Base-by-base conservation (phyloP, 768 basidiomycete genomes). In the Trametopsis cervina region DNA sequence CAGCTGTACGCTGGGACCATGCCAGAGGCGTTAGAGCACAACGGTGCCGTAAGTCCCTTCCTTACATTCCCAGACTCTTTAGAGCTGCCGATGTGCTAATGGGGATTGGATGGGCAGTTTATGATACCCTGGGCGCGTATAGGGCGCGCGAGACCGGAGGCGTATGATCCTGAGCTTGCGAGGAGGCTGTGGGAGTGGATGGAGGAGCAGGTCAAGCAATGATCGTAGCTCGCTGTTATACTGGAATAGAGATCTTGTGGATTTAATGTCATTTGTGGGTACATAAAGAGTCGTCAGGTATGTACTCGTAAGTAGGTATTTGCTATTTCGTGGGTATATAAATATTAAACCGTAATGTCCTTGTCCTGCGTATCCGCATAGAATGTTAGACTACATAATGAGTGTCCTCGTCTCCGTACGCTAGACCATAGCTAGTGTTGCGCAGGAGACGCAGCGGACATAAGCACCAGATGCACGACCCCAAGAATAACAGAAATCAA, bases 1-100 rank as follows among this genome's bases (percentile, higher is more conserved):
- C 72, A 68, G 51, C 58, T 74, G 4, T 74, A 64, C 52, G 73
- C 66, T 1, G 73, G 67, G 7, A 71, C 69, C 4, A 48, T 64
- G n/a, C 56, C 65, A 0, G 69, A 69, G 33, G 66, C 61, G 0
- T 53, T 52, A 5, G 26, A 61, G 13, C 39, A 63, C 21, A 64
- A 66, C 48, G 68, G 71, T 10, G 60, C 67, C 60, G 70, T 70
- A 44, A 23, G 56, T 44, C 36, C 13, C 20, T 18, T 9, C 38
- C 22, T 10, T n/a, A 33, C 29, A 15, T n/a, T n/a, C n/a, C n/a
- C n/a, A n/a, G n/a, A n/a, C n/a, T n/a, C n/a, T n/a, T n/a, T n/a
- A n/a, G n/a, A n/a, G n/a, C n/a, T n/a, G n/a, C n/a, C n/a, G 15
- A 33, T 7, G 29, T 7, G 15, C 29, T 33, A 33, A 33, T 7